These are phyloP conservation scores for Xylariales sp. DNA, from an alignment of 2,329 filamentous ascomycete species.

Conservation along the genomic window DNA sequence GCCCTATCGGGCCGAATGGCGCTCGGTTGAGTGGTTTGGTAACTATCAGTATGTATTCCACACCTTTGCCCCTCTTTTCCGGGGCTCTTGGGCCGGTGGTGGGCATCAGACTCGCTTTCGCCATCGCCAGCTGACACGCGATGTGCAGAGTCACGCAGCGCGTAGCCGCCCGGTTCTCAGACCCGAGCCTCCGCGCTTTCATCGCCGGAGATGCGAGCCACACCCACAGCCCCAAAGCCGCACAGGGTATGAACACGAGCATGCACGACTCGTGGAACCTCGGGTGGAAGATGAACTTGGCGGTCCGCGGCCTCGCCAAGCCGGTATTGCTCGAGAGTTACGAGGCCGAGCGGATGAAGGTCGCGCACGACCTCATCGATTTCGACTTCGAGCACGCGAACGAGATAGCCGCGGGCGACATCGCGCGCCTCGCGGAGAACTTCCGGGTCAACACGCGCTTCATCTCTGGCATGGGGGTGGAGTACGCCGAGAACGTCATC, in stretches of 20 bases:
- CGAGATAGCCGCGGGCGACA: slow-evolving; percentile 70
- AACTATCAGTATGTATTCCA: slow-evolving; percentile 64
- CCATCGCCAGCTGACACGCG: neutral
- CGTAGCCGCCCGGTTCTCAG: slow-evolving; percentile 75
- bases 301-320: slow-evolving; percentile 67
- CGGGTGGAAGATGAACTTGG: slow-evolving; percentile 58
- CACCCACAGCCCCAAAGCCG: slow-evolving; percentile 72
- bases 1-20: slow-evolving; percentile 68
- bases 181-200: slow-evolving; percentile 71
- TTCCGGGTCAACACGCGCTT: slow-evolving; percentile 78
- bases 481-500: slow-evolving; percentile 64
- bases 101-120: neutral
- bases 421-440: slow-evolving; percentile 72
- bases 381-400: slow-evolving; percentile 69
- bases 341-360: slow-evolving; percentile 71
- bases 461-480: slow-evolving; percentile 77
- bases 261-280: slow-evolving; percentile 68
- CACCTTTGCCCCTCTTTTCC: neutral
- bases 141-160: slow-evolving; percentile 68
- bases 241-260: slow-evolving; percentile 68
- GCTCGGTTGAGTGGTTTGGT: slow-evolving; percentile 76
- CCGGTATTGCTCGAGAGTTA: slow-evolving; percentile 69
- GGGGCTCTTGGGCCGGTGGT: neutral
- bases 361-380: slow-evolving; percentile 68
- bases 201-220: slow-evolving; percentile 72